Evolutionary conservation across 257 asterid species (phyloP), one percentile per base, ranked within the genome.

Genomic region (Anisodus acutangulus): DNA sequence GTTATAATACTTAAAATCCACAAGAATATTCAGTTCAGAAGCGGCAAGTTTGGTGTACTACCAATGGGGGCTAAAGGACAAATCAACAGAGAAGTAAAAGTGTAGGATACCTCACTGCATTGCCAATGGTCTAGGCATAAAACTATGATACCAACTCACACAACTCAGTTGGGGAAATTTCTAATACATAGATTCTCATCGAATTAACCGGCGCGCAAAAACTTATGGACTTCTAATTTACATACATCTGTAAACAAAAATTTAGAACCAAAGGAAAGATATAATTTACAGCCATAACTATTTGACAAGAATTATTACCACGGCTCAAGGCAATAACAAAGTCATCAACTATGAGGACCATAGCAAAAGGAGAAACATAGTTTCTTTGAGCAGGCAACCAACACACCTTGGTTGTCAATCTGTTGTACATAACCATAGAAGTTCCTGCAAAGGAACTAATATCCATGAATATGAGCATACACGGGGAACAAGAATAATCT

Each of bases 41-140:
- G 82, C 53, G 82, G 45, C 0, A 51, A 76, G 67, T 84, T 86
- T 88, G 91, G 97, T 92, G 95, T 89, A 86, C 87, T 91, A 89
- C 97, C 92, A 83, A 91, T 87, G 90, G 91, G 89, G 90, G 22
- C 60, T 37, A 69, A 69, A 68, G 12, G 39, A 90, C 92, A 90
- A 85, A 47, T 45, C 43, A 37, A 85, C 83, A 84, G 57, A 59
- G 53, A 82, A 64, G 9, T 60, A 31, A 5, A 22, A 31, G 35
- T 53, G 16, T 69, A 87, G 67, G 82, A 63, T 60, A 19, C 85
- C 43, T 54, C 78, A 89, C 43, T 57, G 70, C 81, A 84, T 84
- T 83, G 5, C 17, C 74, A 71, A 62, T 82, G 82, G 83, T 83
- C 86, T 72, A 51, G 62, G 45, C 15, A 22, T 8, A 49, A 76